Percentiles rank a stretch among this genome's conserved stretches.
phyloP scores from a whole-genome alignment of 1,284 basidiomycete species.

The Coniferiporia weirii region DNA sequence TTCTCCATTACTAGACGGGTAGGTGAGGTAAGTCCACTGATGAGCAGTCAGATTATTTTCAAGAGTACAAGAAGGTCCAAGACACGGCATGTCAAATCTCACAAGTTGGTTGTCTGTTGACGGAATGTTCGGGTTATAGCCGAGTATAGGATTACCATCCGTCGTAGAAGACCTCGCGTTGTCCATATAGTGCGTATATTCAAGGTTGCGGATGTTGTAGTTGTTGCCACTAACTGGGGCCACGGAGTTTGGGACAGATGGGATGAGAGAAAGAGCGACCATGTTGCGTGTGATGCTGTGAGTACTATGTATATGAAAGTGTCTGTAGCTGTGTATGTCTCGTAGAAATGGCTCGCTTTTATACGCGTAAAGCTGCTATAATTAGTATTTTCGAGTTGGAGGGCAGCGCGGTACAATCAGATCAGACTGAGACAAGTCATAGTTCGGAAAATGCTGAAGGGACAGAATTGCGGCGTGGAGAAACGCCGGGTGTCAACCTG shows the following conservation, averaged over 20 bases:
- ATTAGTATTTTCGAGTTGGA: too few relatives aligned
- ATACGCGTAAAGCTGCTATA: too few relatives aligned
- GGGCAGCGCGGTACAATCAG: too few relatives aligned
- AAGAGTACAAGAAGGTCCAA: not conserved
- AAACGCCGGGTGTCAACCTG: too few relatives aligned
- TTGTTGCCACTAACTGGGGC: conserved; percentile 8
- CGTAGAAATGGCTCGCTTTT: too few relatives aligned
- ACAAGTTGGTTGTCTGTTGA: conserved; percentile 2
- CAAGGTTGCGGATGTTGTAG: conserved; percentile 7
- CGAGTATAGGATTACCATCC: conserved; percentile 13
- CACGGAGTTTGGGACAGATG: not conserved
- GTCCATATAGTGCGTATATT: conserved; percentile 10
- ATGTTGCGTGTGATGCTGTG: not conserved
- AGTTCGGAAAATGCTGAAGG: too few relatives aligned
- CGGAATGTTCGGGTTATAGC: not conserved
- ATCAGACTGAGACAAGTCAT: too few relatives aligned
- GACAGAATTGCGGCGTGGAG: too few relatives aligned
- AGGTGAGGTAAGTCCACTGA: conserved; percentile 14
- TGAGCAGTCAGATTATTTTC: not conserved
- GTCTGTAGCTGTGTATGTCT: too few relatives aligned
- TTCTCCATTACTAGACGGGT: conserved; percentile 7
- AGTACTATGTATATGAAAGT: too few relatives aligned
- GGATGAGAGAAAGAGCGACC: not conserved
- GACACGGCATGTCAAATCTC: not conserved
- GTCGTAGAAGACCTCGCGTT: not conserved